phyloP scores from a whole-genome alignment of 2,329 filamentous ascomycete genomes.

The Colletotrichum scovillei region DNA sequence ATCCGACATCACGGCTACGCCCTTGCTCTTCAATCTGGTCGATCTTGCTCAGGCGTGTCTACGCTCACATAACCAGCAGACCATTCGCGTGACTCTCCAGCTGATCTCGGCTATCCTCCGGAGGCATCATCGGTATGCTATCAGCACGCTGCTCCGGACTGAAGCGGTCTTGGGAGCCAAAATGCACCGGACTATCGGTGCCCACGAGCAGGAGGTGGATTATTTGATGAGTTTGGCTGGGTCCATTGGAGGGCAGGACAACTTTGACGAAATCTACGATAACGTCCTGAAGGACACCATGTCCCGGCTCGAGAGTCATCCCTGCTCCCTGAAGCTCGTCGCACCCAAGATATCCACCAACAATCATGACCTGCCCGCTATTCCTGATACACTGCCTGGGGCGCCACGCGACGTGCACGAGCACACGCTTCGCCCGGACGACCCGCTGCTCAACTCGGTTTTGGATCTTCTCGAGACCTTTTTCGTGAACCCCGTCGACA shows the following conservation, averaged over 20 bases:
- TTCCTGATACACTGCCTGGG: constrained; percentile 67
- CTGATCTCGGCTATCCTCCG: constrained; percentile 87
- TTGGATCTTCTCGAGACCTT: constrained; percentile 81
- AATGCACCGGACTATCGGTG: constrained; percentile 75
- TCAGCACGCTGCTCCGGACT: constrained; percentile 79
- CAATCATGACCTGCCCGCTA: constrained; percentile 66
- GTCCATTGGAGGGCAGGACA: constrained; percentile 74
- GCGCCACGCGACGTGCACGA: constrained; percentile 69
- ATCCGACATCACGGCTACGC: constrained; percentile 79
- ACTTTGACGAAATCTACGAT: constrained; percentile 80
- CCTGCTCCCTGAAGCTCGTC: constrained; percentile 77
- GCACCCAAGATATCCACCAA: constrained; percentile 68
- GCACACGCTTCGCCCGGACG: constrained; percentile 72
- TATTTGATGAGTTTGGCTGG: constrained; percentile 76
- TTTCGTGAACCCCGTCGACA: constrained; percentile 90
- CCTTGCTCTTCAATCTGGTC: constrained; percentile 90
- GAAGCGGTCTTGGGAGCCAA: constrained; percentile 65
- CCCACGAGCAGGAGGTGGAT: constrained; percentile 80
- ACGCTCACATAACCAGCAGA: constrained; percentile 86
- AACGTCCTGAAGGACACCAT: constrained; percentile 78
- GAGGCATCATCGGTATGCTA: constrained; percentile 88
- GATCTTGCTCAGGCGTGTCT: constrained; percentile 91
- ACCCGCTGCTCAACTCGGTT: constrained; percentile 73
- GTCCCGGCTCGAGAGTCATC: constrained; percentile 76
- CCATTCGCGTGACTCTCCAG: constrained; percentile 88